These are phyloP conservation scores for Fusarium veterinarium DNA, from an alignment of 2,329 filamentous ascomycete species.

Conservation along the genomic window DNA sequence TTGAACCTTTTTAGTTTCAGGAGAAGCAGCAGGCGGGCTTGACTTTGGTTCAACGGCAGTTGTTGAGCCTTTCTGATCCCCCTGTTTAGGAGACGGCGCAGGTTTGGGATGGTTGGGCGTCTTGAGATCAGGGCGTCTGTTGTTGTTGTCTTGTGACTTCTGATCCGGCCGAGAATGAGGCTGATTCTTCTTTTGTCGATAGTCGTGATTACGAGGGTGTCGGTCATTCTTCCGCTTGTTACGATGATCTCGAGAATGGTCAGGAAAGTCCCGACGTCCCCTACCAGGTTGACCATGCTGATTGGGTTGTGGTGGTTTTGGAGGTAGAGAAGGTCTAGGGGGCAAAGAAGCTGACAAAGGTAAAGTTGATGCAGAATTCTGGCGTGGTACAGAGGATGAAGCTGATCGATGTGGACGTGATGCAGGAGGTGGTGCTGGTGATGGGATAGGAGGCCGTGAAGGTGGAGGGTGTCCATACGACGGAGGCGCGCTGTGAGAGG, in stretches of 20 bases:
- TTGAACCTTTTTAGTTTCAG: slow-evolving; percentile 21
- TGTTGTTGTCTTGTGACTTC: slow-evolving; percentile 38
- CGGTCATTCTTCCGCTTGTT: slow-evolving; percentile 50
- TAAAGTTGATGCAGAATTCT: slow-evolving; percentile 28
- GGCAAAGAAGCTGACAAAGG: slow-evolving; percentile 46
- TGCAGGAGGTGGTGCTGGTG: slow-evolving; percentile 25
- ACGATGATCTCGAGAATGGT: slow-evolving; percentile 45
- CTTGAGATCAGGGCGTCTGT: slow-evolving; percentile 17
- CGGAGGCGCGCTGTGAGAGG: slow-evolving; percentile 34
- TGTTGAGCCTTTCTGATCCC: slow-evolving; percentile 43
- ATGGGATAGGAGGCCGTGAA: slow-evolving; percentile 21
- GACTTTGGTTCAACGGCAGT: slow-evolving; percentile 8
- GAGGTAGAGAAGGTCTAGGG: slow-evolving; percentile 49
- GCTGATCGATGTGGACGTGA: slow-evolving; percentile 25
- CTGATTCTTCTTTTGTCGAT: slow-evolving; percentile 44
- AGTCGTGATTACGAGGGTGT: slow-evolving; percentile 47
- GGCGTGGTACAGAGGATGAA: slow-evolving; percentile 30
- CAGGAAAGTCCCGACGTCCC: slow-evolving; percentile 43
- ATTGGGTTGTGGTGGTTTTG: slow-evolving; percentile 45
- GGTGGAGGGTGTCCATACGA: slow-evolving; percentile 32
- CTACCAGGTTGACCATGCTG: slow-evolving; percentile 29
- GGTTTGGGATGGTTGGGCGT: slow-evolving; percentile 33
- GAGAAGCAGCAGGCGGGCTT: slow-evolving; percentile 4
- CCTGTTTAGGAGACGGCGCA: slow-evolving; percentile 31
- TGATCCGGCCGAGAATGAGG: slow-evolving; percentile 40